Base-by-base conservation (phyloP, 129 eudicot genomes). In the Glebionis coronaria region DNA sequence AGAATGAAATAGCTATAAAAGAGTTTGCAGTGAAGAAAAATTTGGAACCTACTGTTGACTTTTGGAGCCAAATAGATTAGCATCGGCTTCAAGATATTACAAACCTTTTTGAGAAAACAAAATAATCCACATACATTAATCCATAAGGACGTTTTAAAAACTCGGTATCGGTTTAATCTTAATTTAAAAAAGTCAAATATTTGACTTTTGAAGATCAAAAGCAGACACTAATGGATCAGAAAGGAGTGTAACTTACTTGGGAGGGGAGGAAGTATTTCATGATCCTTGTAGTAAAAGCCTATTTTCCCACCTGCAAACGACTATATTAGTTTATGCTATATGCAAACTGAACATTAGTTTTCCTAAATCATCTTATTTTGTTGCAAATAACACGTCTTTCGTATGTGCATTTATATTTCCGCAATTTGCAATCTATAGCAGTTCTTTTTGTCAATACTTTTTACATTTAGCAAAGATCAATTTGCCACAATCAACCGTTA, bases 181-280 rank as follows among this genome's bases (percentile, higher is more conserved):
- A 5, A 19, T 49, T 3, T 67, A 4, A 52, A n/a, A 14, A 9
- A 12, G 57, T 70, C 35, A 66, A 49, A 49, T 13, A 13, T 66
- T 66, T 29, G 54, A 69, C 69, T 47, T 52, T 35, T n/a, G 40
- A 31, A 75, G 63, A 67, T 47, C 49, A 58, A 68, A 38, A 68
- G 47, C 56, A 31, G 56, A 46, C 52, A 63, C 31, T 19, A 73
- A 16, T 20, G 51, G 18, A 51, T 29, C 12, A 51, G 1, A 27
- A 9, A 56, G 16, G 19, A 45, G 25, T 23, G 13, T 29, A 70
- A 67, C 87, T 57, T 65, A 88, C 98, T 87, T 27, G 98, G 98
- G 21, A 93, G 84, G 35, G 98, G 95, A 68, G 98, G 98, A 56
- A 93, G 91, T 63, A 93, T 93, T 74, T 93, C 98, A 64, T 86